Base-by-base conservation (phyloP, 345 rosid genomes). In the Crucihimalaya himalaica region DNA sequence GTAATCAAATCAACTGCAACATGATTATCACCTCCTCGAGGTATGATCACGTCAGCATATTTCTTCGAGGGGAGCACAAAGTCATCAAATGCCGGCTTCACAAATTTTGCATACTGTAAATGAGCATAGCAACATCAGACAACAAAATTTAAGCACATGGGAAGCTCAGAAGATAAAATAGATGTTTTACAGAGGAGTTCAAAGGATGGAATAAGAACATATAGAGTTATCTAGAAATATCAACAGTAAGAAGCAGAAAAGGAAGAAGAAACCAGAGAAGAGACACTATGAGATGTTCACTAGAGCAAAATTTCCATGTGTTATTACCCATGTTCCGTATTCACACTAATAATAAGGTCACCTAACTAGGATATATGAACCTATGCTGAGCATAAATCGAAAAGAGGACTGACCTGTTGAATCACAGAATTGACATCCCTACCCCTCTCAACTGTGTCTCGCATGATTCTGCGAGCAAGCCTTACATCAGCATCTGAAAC, bases 381-480 rank as follows among this genome's bases (percentile, higher is more conserved):
- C 1, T 28, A 12, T 6, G 34, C 77, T 35, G 1, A 42, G 34
- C 21, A 53, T 45, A 61, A 47, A 53, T 3, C 4, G 11, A 58
- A 63, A 56, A 20, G 13, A 59, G 18, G 48, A 65, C 72, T 81
- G 67, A 86, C 99, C 93, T 92, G 97, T 76, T 88, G 97, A 69
- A 95, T 97, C 70, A 95, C 99, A 77, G 99, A 95, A 78, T 83
- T 73, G 51, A 90, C 61, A 68, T 90, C 97, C 83, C 99, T 84
- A 63, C 97, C 93, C 87, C 99, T 86, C 81, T 89, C 91, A 75
- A 92, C 93, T 0, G 86, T 87, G 79, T 95, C 97, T 78, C 99
- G 96, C 75, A 89, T 84, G 74, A 95, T 87, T 84, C 99, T 85
- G 59, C 99, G 99, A 84, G 99, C 99, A 81, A 95, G 99, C 86